These are phyloP conservation scores for Candida incommunis DNA, from an alignment of 805 yeast species.

Conservation along the genomic window DNA sequence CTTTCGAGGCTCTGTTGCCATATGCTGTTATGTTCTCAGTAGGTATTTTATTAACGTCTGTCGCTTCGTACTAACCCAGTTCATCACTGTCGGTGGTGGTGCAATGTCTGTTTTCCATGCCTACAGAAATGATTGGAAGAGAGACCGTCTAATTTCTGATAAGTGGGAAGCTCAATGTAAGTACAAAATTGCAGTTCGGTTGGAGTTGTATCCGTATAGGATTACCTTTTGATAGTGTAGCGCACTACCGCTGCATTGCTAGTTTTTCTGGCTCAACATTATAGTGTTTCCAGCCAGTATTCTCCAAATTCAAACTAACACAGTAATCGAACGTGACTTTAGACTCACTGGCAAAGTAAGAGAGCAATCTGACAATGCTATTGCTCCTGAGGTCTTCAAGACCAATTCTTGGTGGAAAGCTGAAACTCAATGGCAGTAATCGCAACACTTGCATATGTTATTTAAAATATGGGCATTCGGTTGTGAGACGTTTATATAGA, in stretches of 20 bases:
- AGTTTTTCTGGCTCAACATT: too few species aligned
- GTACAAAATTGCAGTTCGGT: constrained; percentile 9
- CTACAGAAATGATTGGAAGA: constrained; percentile 34
- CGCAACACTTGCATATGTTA: background rate
- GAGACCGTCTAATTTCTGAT: constrained; percentile 25
- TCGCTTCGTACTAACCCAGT: constrained; percentile 15
- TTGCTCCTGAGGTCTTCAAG: constrained; percentile 68
- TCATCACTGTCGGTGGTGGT: constrained; percentile 41
- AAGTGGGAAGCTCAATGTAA: constrained; percentile 17
- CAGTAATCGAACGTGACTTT: constrained; percentile 56
- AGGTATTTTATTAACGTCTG: constrained; percentile 15
- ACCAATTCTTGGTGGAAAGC: constrained; percentile 40
- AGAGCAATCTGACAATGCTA: constrained; percentile 50
- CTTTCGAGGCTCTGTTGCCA: constrained; percentile 55
- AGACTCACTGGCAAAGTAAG: constrained; percentile 63
- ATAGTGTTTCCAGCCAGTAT: constrained; percentile 5
- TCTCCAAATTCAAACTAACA: background rate
- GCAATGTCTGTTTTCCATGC: constrained; percentile 30
- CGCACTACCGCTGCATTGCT: too few species aligned
- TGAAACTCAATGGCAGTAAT: constrained; percentile 4
- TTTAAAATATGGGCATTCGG: background rate
- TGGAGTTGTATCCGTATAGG: constrained; percentile 10
- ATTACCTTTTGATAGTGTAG: constrained; percentile 1
- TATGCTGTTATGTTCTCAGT: constrained; percentile 42
- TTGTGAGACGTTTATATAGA: too few species aligned